A percentile compares a stretch with the other conserved stretches of the same genome.
phyloP scores from a whole-genome alignment of 73 alveolate species.

The Paramecium octaurelia region DNA sequence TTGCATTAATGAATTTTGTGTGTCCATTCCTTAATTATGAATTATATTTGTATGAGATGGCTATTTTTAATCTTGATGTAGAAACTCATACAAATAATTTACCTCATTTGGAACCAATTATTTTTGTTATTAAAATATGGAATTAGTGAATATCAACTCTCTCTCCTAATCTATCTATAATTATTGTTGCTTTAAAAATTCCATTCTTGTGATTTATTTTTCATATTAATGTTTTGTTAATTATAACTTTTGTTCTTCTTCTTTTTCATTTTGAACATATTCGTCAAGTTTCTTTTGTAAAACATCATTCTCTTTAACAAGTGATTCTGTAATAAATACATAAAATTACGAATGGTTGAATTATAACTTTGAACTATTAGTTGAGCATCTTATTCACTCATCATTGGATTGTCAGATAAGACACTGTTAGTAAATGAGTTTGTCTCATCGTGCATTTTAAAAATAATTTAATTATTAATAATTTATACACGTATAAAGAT shows the following conservation, averaged over 20 bases:
- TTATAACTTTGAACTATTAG: background rate
- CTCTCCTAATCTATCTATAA: background rate
- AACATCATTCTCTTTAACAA: conserved; percentile 27
- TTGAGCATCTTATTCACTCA: conserved; percentile 29
- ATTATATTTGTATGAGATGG: background rate
- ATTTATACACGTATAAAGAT: background rate
- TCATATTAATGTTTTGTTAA: background rate
- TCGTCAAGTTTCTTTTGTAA: background rate
- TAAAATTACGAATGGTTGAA: background rate
- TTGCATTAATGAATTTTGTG: conserved; percentile 32
- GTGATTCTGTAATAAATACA: background rate
- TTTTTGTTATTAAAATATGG: background rate
- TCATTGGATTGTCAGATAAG: conserved; percentile 45
- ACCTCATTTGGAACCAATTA: background rate
- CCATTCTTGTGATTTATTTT: background rate
- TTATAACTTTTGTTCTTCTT: background rate
- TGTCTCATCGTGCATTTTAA: background rate
- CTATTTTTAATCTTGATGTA: background rate
- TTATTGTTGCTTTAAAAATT: background rate
- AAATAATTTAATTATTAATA: background rate
- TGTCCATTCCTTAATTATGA: background rate
- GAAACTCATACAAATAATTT: background rate
- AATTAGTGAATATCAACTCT: background rate
- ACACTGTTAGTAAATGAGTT: background rate
- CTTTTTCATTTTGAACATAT: background rate